Evolutionary conservation across 805 yeast genomes (phyloP).

Genomic region (Sugiyamaella valdiviana): DNA sequence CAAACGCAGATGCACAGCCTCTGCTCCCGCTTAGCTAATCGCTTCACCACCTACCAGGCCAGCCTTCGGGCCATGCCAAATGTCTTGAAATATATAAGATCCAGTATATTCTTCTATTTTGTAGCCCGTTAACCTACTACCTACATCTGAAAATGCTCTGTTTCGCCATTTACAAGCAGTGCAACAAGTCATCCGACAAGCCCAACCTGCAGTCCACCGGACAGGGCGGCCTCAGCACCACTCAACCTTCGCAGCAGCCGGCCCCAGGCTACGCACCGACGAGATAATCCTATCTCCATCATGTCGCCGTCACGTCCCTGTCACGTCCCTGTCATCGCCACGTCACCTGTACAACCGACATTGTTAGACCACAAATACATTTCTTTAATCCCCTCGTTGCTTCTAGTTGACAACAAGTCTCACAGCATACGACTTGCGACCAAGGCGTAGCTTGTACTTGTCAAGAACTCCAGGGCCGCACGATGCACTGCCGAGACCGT

Average conservation of each 20-base stretch:
- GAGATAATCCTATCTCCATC: background rate
- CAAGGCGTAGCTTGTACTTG: conserved; percentile 12
- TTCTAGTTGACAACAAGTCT: background rate
- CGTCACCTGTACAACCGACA: background rate
- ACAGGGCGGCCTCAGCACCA: too few relatives aligned
- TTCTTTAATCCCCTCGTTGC: background rate
- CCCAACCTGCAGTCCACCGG: too few relatives aligned
- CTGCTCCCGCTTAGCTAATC: background rate
- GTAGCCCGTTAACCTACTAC: background rate
- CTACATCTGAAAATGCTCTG: too few relatives aligned
- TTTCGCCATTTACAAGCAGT: too few relatives aligned
- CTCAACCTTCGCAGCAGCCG: too few relatives aligned
- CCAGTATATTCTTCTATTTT: background rate
- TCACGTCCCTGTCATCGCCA: background rate
- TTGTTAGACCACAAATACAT: too few relatives aligned
- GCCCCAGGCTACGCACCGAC: too few relatives aligned
- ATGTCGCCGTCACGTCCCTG: background rate
- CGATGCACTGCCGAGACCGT: conserved; percentile 27
- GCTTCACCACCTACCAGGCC: background rate
- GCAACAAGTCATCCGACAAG: too few relatives aligned
- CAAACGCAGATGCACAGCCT: background rate
- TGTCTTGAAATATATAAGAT: background rate
- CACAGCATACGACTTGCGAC: background rate
- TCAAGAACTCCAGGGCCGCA: conserved; percentile 28
- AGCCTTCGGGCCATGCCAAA: background rate